Evolutionary conservation across 192 early-diverging fungal genomes (phyloP).

Genomic region (Backusella mclennaniae): DNA sequence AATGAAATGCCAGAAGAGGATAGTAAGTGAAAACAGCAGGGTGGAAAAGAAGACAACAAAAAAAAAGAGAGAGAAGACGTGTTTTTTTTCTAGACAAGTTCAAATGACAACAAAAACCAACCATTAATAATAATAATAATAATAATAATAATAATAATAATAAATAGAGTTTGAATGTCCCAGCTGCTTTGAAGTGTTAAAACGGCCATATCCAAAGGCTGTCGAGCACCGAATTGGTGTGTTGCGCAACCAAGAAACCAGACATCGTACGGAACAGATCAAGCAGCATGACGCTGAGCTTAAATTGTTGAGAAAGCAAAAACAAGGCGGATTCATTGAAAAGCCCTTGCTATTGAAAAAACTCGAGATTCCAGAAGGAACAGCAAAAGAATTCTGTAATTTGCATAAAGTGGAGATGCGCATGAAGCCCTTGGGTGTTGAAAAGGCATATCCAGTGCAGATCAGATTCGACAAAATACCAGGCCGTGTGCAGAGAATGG

Average conservation of each 20-base stretch:
- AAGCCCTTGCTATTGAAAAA: not conserved
- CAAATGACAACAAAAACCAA: not conserved
- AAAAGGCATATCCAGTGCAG: slow-evolving; percentile 36
- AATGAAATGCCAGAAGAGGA: not conserved
- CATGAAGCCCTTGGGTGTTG: slow-evolving; percentile 38
- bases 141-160: not conserved
- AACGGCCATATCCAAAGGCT: not conserved
- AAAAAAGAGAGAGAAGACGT: not conserved
- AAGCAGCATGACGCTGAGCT: not conserved
- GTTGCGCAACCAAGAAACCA: not conserved
- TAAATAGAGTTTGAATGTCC: not conserved
- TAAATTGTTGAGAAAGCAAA: not conserved
- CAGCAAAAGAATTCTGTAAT: slow-evolving; percentile 38
- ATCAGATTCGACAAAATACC: slow-evolving; percentile 39
- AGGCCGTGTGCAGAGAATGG: slow-evolving; percentile 29
- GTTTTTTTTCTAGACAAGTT: not conserved
- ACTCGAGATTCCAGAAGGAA: not conserved
- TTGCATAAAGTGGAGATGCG: slow-evolving; percentile 39
- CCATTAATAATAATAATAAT: not conserved
- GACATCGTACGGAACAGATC: not conserved
- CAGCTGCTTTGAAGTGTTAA: not conserved
- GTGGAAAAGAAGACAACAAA: not conserved
- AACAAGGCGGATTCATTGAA: not conserved
- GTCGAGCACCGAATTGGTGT: not conserved
- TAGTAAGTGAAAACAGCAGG: not conserved